Evolutionary conservation across 768 basidiomycete genomes (phyloP).

Genomic region (Amanita pallidorosea): DNA sequence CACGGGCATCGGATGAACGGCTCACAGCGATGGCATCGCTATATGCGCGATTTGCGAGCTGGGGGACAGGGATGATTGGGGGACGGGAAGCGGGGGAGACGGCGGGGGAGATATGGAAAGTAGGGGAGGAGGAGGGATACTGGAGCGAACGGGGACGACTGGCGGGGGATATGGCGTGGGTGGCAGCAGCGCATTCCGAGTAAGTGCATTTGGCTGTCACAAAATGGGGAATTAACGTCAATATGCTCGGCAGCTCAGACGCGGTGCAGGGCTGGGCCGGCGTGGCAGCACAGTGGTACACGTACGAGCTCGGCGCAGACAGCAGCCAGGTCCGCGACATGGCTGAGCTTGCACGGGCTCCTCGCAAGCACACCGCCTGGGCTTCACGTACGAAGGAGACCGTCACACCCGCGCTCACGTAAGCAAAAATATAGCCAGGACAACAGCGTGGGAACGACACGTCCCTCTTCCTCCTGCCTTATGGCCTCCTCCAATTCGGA

Average conservation of each 20-base stretch:
- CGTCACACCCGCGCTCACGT: constrained; percentile 22
- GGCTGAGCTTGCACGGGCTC: constrained; percentile 19
- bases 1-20: constrained; percentile 40
- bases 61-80: constrained; percentile 33
- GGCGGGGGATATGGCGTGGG: constrained; percentile 48
- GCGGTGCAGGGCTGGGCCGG: constrained; percentile 41
- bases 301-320: constrained; percentile 44
- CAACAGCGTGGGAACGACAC: constrained; percentile 7
- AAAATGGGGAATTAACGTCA: background rate
- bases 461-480: constrained; percentile 10
- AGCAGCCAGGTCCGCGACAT: constrained; percentile 37
- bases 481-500: constrained; percentile 67
- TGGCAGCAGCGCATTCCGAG: constrained; percentile 57
- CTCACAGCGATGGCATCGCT: constrained; percentile 33
- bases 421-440: no score
- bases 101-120: constrained; percentile 41
- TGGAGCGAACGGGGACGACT: constrained; percentile 54
- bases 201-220: constrained; percentile 19
- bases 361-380: constrained; percentile 39
- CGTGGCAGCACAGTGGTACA: constrained; percentile 42
- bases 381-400: constrained; percentile 23
- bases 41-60: constrained; percentile 34
- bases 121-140: constrained; percentile 55
- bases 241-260: constrained; percentile 21
- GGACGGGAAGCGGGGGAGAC: constrained; percentile 39